Conservation (phyloP, 305 asterid genomes). For the Solanum chacoense region DNA sequence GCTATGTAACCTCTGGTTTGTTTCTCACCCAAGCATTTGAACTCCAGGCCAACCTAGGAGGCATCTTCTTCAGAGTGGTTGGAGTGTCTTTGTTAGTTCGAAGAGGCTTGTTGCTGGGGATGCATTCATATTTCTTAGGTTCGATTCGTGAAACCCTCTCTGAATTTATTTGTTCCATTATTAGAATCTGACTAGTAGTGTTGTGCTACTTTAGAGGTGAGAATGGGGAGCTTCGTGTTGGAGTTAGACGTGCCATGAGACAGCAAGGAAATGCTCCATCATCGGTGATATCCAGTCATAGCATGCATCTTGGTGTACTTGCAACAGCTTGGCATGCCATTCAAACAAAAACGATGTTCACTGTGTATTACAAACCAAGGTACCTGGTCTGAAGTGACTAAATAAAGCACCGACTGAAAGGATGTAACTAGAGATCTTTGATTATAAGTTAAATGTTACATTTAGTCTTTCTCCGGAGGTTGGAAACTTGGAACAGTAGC, state of each 20-base stretch:
- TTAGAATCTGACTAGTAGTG: background rate
- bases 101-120: conserved; percentile 98
- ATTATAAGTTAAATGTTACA: background rate
- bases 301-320: conserved; percentile 98
- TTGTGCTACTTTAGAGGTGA: conserved; percentile 50
- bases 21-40: background rate
- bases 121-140: conserved; percentile 97
- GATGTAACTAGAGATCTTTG: background rate
- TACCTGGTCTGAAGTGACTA: conserved; percentile 4
- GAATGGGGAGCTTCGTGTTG: conserved; percentile 93
- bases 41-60: conserved; percentile 88
- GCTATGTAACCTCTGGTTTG: background rate
- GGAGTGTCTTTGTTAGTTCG: conserved; percentile 96
- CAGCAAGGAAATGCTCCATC: conserved; percentile 75
- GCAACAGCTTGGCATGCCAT: conserved; percentile 98
- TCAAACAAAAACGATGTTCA: conserved; percentile 75
- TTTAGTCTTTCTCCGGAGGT: background rate
- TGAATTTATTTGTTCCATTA: background rate
- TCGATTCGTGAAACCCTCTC: background rate
- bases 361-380: conserved; percentile 94
- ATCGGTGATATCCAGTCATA: conserved; percentile 93
- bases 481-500: background rate
- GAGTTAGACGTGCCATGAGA: conserved; percentile 94
- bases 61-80: conserved; percentile 96
- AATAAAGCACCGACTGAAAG: background rate